phyloP scores from a whole-genome alignment of 768 basidiomycete species.

The Agaricus blazei region DNA sequence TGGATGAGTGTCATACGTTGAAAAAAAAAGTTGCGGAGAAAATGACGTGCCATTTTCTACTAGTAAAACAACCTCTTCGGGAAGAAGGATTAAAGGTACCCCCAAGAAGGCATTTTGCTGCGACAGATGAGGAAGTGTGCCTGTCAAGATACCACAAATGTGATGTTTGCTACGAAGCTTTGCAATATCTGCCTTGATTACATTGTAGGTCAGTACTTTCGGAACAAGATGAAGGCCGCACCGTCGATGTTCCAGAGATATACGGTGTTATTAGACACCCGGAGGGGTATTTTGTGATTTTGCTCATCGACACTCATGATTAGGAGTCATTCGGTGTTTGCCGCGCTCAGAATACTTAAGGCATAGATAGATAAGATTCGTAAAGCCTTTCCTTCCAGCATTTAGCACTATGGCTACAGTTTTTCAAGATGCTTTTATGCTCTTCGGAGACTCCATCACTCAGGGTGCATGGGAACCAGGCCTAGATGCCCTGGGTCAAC shows the following conservation, averaged over 20 bases:
- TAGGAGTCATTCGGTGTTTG: slow-evolving; percentile 7
- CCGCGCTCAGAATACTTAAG: neutral
- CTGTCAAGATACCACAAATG: slow-evolving; percentile 80
- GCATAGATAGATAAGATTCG: neutral
- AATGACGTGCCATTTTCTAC: slow-evolving; percentile 67
- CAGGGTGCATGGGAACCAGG: slow-evolving; percentile 55
- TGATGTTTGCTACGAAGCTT: slow-evolving; percentile 73
- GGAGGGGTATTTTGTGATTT: slow-evolving; percentile 46
- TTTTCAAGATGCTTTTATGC: slow-evolving; percentile 62
- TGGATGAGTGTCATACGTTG: slow-evolving; percentile 10
- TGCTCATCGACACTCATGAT: slow-evolving; percentile 17
- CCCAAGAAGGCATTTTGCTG: slow-evolving; percentile 98
- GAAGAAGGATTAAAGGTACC: slow-evolving; percentile 80
- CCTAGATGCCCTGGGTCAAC: slow-evolving; percentile 57
- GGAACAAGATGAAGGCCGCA: slow-evolving; percentile 19
- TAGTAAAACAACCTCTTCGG: slow-evolving; percentile 89
- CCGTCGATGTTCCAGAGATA: slow-evolving; percentile 91
- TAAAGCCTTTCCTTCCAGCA: neutral
- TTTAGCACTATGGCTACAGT: slow-evolving; percentile 43
- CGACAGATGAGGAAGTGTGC: slow-evolving; percentile 90
- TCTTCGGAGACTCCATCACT: slow-evolving; percentile 82
- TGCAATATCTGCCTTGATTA: slow-evolving; percentile 60
- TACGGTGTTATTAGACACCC: slow-evolving; percentile 72
- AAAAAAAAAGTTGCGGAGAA: neutral
- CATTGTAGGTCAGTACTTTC: slow-evolving; percentile 1